Evolutionary conservation across 1,284 basidiomycete species (phyloP), one percentile per base, ranked within the genome.

Genomic region (Porodaedalea pini): DNA sequence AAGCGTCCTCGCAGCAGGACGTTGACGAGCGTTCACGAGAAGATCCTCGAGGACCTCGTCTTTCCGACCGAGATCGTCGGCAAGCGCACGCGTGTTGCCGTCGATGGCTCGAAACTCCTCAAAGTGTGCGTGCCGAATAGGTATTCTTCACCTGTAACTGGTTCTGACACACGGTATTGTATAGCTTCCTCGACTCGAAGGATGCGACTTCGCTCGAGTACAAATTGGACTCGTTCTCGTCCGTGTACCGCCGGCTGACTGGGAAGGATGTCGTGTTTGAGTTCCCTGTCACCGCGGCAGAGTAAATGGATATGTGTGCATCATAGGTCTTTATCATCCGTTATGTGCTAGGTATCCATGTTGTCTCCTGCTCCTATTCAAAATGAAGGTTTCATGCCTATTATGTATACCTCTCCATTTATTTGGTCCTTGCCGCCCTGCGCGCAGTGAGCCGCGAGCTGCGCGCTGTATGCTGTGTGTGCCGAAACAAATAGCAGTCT

Each of bases 31-130:
- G 96, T 99, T 63, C 97, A 99, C 82, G 94, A 98, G 77, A 89
- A 88, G 78, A 96, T 98, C 71, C 86, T 99, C 65, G 97, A 98
- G 77, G 97, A 99, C 77, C 90, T 99, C 63, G 96, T 99, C 61
- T 98, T 87, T 87, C 97, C 97, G 66, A 95, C 94, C 41, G 97
- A 98, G 81, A 99, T 99, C 74, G 90, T 94, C 66, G 97, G 95
- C 71, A 98, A 98, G 89, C 82, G 97, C 74, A 96, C 92, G 68
- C 90, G 96, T 67, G 85, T 96, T 63, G 82, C 84, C 54, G 85
- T 89, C 61, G 94, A 97, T 68, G 94, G 94, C 67, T 87, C 88
- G 68, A 96, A 95, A 80, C 80, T 94, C 63, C 80, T 95, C 72
- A 92, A 93, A 86, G 94, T 96, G 94, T 96, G 81, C 65, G 93